These are phyloP conservation scores for Recurvomyces mirabilis DNA, from an alignment of 495 filamentous ascomycete species.

Conservation along the genomic window DNA sequence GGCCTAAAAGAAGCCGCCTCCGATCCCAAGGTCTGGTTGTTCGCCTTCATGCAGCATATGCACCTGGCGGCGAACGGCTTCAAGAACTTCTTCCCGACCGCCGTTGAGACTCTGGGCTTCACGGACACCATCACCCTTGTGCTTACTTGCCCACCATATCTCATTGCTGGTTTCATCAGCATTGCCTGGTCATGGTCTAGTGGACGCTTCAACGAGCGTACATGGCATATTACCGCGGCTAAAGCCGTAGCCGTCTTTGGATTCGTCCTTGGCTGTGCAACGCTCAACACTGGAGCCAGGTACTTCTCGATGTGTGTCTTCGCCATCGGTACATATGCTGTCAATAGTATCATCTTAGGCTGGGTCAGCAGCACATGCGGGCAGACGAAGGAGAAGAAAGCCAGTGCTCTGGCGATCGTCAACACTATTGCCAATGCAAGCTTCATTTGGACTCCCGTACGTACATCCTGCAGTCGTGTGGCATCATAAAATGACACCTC, in stretches of 20 bases:
- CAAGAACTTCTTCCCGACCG: slow-evolving; percentile 46
- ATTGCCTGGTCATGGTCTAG: slow-evolving; percentile 36
- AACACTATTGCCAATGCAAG: slow-evolving; percentile 45
- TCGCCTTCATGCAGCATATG: slow-evolving; percentile 25
- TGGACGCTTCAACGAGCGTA: slow-evolving; percentile 37
- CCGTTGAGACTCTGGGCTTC: slow-evolving; percentile 43
- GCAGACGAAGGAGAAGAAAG: slow-evolving; percentile 37
- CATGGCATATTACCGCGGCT: slow-evolving; percentile 37
- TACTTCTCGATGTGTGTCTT: slow-evolving; percentile 44
- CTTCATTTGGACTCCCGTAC: slow-evolving; percentile 42
- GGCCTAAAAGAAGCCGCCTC: slow-evolving; percentile 33
- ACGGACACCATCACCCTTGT: slow-evolving; percentile 40
- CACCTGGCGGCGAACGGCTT: slow-evolving; percentile 33
- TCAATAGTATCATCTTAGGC: slow-evolving; percentile 40
- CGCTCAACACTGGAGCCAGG: slow-evolving; percentile 35
- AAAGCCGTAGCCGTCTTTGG: slow-evolving; percentile 39
- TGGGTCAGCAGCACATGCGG: slow-evolving; percentile 46
- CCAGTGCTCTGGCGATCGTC: slow-evolving; percentile 41
- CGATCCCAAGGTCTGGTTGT: slow-evolving; percentile 43
- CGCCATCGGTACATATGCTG: slow-evolving; percentile 36
- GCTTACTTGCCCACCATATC: slow-evolving; percentile 42
- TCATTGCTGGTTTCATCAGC: slow-evolving; percentile 36
- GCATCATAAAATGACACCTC: slow-evolving; percentile 14
- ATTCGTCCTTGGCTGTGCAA: slow-evolving; percentile 36
- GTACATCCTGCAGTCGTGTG: slow-evolving; percentile 11